These are phyloP conservation scores for Mycena vulgaris DNA, from an alignment of 768 basidiomycete genomes.

Conservation along the genomic window DNA sequence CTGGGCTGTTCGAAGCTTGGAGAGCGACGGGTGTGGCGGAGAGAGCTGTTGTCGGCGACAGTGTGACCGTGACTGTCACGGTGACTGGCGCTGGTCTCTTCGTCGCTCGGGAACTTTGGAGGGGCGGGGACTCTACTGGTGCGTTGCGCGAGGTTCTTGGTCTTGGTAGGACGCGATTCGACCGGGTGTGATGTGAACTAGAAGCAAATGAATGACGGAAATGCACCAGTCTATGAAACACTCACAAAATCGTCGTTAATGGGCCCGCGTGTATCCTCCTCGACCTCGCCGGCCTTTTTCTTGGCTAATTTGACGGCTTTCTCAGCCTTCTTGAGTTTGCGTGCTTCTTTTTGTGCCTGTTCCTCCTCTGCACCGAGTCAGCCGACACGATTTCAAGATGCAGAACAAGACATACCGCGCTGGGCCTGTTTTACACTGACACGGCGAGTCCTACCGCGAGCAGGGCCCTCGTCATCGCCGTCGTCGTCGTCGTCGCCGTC, in stretches of 20 bases:
- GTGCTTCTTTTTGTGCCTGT: not conserved
- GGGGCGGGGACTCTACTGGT: slow-evolving; percentile 4
- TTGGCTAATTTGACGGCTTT: not conserved
- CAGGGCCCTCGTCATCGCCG: not conserved
- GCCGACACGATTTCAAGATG: too few relatives aligned
- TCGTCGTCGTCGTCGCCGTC: not conserved
- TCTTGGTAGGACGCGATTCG: not conserved
- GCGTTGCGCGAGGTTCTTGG: slow-evolving; percentile 28
- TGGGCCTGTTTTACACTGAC: not conserved
- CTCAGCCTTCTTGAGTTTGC: not conserved
- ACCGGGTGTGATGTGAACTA: slow-evolving; percentile 5
- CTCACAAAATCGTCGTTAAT: slow-evolving; percentile 6
- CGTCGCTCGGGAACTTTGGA: not conserved
- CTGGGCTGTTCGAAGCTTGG: not conserved
- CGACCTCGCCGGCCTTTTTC: slow-evolving; percentile 7
- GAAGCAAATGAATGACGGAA: not conserved
- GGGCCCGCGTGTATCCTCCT: slow-evolving; percentile 7
- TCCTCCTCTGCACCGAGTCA: not conserved
- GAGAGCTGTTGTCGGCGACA: not conserved
- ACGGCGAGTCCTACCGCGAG: not conserved
- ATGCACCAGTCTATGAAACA: not conserved
- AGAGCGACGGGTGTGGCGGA: not conserved
- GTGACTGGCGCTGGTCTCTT: too few relatives aligned
- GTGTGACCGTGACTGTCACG: not conserved
- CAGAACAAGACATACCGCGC: not conserved